Conservation (phyloP, 2,329 filamentous ascomycete species). For the Colletotrichum sp. region DNA sequence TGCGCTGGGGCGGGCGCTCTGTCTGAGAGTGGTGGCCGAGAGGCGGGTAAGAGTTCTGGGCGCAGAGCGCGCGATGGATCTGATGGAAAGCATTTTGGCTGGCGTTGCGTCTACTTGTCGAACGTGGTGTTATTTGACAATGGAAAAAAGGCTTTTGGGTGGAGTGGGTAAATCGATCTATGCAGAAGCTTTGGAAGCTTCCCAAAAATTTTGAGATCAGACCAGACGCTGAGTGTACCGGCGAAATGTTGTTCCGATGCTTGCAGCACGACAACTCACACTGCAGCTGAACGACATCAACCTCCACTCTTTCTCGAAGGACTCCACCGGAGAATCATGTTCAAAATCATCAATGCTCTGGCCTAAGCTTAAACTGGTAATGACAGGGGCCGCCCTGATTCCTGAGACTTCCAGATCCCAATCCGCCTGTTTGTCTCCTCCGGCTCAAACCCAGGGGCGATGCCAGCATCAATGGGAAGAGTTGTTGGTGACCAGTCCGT, state of each 20-base stretch:
- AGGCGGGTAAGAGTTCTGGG: slow-evolving; percentile 68
- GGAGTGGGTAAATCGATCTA: not conserved
- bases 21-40: slow-evolving; percentile 54
- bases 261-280: not conserved
- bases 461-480: not conserved
- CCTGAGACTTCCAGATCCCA: not conserved
- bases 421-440: not conserved
- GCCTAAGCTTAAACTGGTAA: not conserved
- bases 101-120: not conserved
- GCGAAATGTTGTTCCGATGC: slow-evolving; percentile 2
- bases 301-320: slow-evolving; percentile 1
- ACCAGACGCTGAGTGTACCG: not conserved
- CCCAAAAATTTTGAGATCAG: slow-evolving; percentile 18
- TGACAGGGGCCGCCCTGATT: not conserved
- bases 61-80: slow-evolving; percentile 68
- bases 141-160: not conserved
- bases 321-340: not conserved
- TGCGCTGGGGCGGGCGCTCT: slow-evolving; percentile 54
- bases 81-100: slow-evolving; percentile 71
- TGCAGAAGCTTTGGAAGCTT: slow-evolving; percentile 4
- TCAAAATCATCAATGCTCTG: not conserved
- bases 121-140: not conserved
- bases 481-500: not conserved
- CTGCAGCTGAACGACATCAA: not conserved
- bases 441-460: not conserved